Conservation (phyloP, 1,284 basidiomycete species). For the Lignosus rhinocerotis region DNA sequence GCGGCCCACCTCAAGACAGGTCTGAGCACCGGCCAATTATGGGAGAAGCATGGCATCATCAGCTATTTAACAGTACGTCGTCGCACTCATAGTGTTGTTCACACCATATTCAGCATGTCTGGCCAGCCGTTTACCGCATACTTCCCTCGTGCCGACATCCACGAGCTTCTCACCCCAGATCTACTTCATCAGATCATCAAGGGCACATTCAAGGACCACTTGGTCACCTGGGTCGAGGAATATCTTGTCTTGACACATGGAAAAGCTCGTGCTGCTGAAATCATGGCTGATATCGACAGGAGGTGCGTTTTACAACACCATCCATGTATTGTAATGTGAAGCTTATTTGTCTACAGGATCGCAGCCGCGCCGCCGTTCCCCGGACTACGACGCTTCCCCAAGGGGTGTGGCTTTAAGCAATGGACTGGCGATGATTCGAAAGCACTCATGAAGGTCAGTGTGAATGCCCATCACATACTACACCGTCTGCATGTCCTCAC, state of each 20-base stretch:
- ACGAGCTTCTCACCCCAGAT: conserved; percentile 1
- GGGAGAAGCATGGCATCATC: conserved; percentile 9
- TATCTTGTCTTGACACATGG: conserved; percentile 15
- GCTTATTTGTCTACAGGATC: conserved; percentile 11
- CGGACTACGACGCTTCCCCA: conserved; percentile 18
- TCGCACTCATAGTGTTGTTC: neutral
- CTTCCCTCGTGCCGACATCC: conserved; percentile 12
- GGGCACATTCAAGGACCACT: conserved; percentile 25
- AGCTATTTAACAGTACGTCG: neutral
- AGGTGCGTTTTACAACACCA: no score
- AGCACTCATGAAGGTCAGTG: conserved; percentile 27
- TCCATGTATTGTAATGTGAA: no score
- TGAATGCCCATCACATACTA: no score
- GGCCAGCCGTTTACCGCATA: conserved; percentile 14
- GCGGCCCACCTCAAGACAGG: neutral
- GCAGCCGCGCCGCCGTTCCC: conserved; percentile 19
- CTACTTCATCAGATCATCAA: conserved; percentile 29
- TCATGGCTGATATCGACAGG: conserved; percentile 25
- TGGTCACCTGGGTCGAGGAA: conserved; percentile 21
- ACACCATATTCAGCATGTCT: no score
- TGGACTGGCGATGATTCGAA: conserved; percentile 26
- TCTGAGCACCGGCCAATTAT: conserved; percentile 3
- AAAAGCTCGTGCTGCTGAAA: neutral
- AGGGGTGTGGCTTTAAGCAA: conserved; percentile 26
- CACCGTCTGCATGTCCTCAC: no score